A percentile compares a stretch with the other conserved stretches of the same genome.
phyloP scores from a whole-genome alignment of 164 flowering plant genomes.

The Berberis vulgaris region DNA sequence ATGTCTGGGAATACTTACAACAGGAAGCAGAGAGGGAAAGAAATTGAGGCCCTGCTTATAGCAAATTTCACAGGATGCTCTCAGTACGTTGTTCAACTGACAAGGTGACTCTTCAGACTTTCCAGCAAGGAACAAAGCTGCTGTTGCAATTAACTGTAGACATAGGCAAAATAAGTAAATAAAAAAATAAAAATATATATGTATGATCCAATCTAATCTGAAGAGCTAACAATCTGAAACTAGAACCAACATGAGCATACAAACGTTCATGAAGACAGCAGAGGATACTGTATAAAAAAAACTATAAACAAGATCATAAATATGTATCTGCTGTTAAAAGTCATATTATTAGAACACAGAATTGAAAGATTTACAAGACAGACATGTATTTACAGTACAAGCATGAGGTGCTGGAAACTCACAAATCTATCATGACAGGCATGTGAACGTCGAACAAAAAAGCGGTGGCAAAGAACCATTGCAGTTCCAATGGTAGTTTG shows the following conservation, averaged over 20 bases:
- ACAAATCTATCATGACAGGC: slow-evolving; percentile 96
- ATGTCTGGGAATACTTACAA: slow-evolving; percentile 40
- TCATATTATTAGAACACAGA: too few relatives aligned
- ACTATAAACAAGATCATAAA: too few relatives aligned
- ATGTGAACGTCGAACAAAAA: slow-evolving; percentile 88
- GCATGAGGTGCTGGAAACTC: slow-evolving; percentile 22
- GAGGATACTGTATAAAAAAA: too few relatives aligned
- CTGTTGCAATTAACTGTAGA: slow-evolving; percentile 86
- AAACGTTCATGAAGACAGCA: too few relatives aligned
- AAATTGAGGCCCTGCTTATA: slow-evolving; percentile 60
- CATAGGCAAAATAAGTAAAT: not conserved
- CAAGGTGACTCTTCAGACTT: slow-evolving; percentile 91
- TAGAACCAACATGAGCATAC: too few relatives aligned
- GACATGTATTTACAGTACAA: not conserved
- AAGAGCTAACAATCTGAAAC: too few relatives aligned
- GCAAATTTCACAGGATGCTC: slow-evolving; percentile 63
- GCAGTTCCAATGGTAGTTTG: slow-evolving; percentile 92
- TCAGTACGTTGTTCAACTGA: slow-evolving; percentile 66
- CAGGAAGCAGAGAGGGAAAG: slow-evolving; percentile 55
- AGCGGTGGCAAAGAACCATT: slow-evolving; percentile 96
- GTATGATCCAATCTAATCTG: too few relatives aligned
- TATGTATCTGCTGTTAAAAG: too few relatives aligned
- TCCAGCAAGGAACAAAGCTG: slow-evolving; percentile 84
- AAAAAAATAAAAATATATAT: too few relatives aligned
- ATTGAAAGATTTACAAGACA: too few relatives aligned